Evolutionary conservation across 192 early-diverging fungal genomes (phyloP).

Genomic region (Nowakowskiella sp.): DNA sequence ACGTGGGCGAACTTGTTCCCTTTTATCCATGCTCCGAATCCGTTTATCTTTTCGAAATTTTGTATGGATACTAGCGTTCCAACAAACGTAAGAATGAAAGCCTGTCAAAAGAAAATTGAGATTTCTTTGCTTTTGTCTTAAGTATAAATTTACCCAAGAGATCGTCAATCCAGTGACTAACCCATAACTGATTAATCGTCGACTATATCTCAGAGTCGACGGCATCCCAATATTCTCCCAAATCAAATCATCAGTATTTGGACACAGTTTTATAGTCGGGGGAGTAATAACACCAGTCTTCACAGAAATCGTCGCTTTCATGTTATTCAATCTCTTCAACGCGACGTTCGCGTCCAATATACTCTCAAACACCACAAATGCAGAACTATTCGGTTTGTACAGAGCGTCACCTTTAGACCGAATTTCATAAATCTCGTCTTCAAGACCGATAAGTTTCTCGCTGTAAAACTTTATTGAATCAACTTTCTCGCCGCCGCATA

Average conservation of each 20-base stretch:
- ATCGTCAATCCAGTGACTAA: conserved; percentile 26
- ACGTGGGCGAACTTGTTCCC: conserved; percentile 3
- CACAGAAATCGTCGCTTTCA: conserved; percentile 3
- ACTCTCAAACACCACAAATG: conserved; percentile 29
- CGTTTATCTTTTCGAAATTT: neutral
- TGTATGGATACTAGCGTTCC: neutral
- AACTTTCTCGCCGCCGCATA: conserved; percentile 24
- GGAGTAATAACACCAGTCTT: neutral
- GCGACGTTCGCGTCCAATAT: conserved; percentile 21
- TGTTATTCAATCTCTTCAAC: conserved; percentile 8
- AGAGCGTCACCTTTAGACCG: conserved; percentile 20
- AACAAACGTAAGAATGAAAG: neutral
- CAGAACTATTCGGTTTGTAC: conserved; percentile 24
- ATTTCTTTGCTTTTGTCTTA: no score
- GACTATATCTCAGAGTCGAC: conserved; percentile 9
- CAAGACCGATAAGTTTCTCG: conserved; percentile 19
- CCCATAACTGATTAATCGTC: conserved; percentile 23
- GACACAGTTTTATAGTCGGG: conserved; percentile 23
- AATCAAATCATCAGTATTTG: conserved; percentile 38
- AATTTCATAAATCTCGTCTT: conserved; percentile 35
- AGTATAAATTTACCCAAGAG: conserved; percentile 19
- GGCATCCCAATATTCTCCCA: conserved; percentile 40
- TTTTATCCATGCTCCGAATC: conserved; percentile 13
- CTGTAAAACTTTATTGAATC: conserved; percentile 31
- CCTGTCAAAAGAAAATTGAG: conserved; percentile 15